Evolutionary conservation across 2,329 filamentous ascomycete species (phyloP).

Genomic region (Drechslera avenae): DNA sequence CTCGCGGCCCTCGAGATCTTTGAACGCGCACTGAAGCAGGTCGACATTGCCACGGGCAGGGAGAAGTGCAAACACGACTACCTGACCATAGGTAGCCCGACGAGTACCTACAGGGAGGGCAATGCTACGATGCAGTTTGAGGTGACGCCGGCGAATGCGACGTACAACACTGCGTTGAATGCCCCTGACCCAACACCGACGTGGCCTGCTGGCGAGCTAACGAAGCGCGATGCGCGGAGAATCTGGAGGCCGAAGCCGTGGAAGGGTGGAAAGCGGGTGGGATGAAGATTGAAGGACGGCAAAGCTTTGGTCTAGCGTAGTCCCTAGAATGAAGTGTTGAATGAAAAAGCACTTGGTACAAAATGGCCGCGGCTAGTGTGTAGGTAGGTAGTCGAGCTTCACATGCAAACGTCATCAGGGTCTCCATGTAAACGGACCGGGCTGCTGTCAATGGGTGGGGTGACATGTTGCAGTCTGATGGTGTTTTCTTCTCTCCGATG

Average conservation of each 20-base stretch:
- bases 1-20: slow-evolving; percentile 57
- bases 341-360: slow-evolving; percentile 9
- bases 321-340: background rate
- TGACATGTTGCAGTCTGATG: background rate
- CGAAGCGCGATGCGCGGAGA: slow-evolving; percentile 24
- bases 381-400: background rate
- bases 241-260: slow-evolving; percentile 17
- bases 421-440: background rate
- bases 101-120: slow-evolving; percentile 51
- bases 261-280: background rate
- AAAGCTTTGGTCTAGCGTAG: background rate
- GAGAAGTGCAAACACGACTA: slow-evolving; percentile 33
- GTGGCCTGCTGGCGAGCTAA: slow-evolving; percentile 27
- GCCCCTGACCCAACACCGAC: slow-evolving; percentile 48
- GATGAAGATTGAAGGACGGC: background rate
- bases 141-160: slow-evolving; percentile 51
- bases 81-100: slow-evolving; percentile 42
- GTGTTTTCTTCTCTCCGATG: background rate
- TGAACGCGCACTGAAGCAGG: slow-evolving; percentile 54
- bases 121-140: slow-evolving; percentile 54
- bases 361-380: slow-evolving; percentile 7
- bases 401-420: slow-evolving; percentile 10
- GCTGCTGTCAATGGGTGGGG: background rate
- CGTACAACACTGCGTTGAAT: slow-evolving; percentile 55
- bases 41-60: slow-evolving; percentile 58